Conservation (phyloP, 768 basidiomycete species). For the Tulasnella sp. region DNA sequence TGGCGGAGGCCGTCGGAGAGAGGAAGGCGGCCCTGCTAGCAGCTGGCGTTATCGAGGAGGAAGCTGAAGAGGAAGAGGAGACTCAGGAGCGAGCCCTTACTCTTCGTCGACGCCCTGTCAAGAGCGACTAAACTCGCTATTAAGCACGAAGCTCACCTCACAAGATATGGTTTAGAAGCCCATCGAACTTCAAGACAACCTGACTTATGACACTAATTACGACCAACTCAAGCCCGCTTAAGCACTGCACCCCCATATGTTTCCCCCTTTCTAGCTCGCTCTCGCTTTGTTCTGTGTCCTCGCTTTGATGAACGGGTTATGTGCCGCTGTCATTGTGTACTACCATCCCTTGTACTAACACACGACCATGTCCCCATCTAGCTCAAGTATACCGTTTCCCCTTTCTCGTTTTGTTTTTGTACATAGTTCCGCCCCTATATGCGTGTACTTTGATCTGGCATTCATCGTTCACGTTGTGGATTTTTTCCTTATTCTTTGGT, state of each 20-base stretch:
- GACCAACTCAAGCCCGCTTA: background rate
- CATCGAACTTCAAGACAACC: background rate
- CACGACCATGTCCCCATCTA: constrained; percentile 19
- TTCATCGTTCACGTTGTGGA: constrained; percentile 5
- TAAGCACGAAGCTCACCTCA: background rate
- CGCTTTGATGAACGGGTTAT: constrained; percentile 19
- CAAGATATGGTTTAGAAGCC: background rate
- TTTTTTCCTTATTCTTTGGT: constrained; percentile 12
- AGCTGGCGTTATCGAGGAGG: background rate
- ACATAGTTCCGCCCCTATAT: background rate
- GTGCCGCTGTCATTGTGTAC: constrained; percentile 6
- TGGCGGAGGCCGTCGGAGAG: constrained; percentile 62
- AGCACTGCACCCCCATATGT: background rate
- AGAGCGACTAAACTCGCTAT: background rate
- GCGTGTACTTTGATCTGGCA: constrained; percentile 15
- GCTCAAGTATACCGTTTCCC: constrained; percentile 25
- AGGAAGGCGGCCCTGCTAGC: background rate
- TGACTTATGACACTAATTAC: constrained; percentile 18
- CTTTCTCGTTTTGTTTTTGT: background rate
- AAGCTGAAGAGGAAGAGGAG: constrained; percentile 18
- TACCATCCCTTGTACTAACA: constrained; percentile 24
- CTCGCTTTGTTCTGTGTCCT: constrained; percentile 4
- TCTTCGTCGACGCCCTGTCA: background rate
- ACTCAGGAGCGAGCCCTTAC: background rate
- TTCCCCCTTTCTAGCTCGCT: background rate